Evolutionary conservation across 2,329 filamentous ascomycete species (phyloP), one percentile per base, ranked within the genome.

Genomic region (Tolypocladium endophyticum): DNA sequence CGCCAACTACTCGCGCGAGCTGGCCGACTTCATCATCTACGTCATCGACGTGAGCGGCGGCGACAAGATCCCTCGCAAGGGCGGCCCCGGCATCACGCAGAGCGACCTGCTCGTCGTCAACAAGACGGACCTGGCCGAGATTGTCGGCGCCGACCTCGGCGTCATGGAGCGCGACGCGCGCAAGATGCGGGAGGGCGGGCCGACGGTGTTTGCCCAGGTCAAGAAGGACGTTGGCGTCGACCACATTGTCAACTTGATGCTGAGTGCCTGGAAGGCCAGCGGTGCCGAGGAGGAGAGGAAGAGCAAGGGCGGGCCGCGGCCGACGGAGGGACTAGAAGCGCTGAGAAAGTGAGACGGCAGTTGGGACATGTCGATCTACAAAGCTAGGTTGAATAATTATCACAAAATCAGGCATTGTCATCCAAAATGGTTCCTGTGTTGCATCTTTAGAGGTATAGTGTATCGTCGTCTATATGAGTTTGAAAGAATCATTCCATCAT

Each of bases 1-100:
- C 0, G 94, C 94, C 4, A 99, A 99, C 79, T 99, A 99, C 81
- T 90, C 85, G 59, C 83, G 94, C 60, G 94, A 99, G 76, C 80
- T 99, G 65, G 94, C 94, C 1, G 94, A 99, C 74, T 99, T 89
- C 73, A 99, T 99, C 75, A 88, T 99, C 76, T 99, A 99, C 73
- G 94, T 99, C 36, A 97, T 99, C 67, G 94, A 99, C 74, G 94
- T 99, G 23, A 89, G 87, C 59, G 94, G 94, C 28, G 94, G 94
- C 16, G 94, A 99, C 75, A 99, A 99, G 82, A 88, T 99, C 57
- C 94, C 94, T 0, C 79, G 94, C 35, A 99, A 99, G 78, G 94
- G 94, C 35, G 94, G 94, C 0, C 94, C 94, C 0, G 94, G 94
- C 1, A 99, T 99, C 72, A 99, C 94, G 6, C 93, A 97, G 77